phyloP scores from a whole-genome alignment of 148 eudicot genomes.

The Nepenthes gracilis region DNA sequence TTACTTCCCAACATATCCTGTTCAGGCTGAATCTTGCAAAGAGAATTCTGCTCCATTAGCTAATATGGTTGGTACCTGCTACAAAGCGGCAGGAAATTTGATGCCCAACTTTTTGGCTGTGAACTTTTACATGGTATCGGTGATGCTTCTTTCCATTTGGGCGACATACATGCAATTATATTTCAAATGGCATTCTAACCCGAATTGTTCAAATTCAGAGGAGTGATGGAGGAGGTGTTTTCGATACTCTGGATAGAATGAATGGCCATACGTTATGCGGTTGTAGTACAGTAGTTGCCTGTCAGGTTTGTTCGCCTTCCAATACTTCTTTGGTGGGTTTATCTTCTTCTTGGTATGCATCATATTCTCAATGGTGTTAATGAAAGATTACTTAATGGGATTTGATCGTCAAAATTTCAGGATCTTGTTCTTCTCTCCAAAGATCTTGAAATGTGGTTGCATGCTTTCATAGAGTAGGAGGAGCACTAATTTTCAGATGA shows the following conservation, averaged over 20 bases:
- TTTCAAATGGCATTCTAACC: conserved; percentile 9
- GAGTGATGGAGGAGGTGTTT: conserved; percentile 93
- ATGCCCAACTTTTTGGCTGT: conserved; percentile 93
- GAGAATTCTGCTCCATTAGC: conserved; percentile 76
- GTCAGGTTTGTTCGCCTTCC: conserved; percentile 61
- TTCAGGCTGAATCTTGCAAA: conserved; percentile 76
- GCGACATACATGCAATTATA: neutral
- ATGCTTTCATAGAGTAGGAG: too few relatives aligned
- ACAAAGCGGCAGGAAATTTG: conserved; percentile 57
- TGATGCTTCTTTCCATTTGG: neutral
- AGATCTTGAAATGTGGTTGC: too few relatives aligned
- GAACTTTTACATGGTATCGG: conserved; percentile 86
- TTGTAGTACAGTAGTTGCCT: conserved; percentile 63
- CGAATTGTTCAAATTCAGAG: conserved; percentile 43
- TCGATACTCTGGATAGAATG: conserved; percentile 69
- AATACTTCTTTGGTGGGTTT: conserved; percentile 1
- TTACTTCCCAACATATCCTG: conserved; percentile 74
- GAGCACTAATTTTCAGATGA: too few relatives aligned
- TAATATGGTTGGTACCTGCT: conserved; percentile 70
- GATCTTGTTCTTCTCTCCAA: too few relatives aligned
- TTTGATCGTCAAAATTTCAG: too few relatives aligned
- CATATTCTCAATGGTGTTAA: neutral
- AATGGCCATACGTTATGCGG: conserved; percentile 87
- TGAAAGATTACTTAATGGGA: too few relatives aligned
- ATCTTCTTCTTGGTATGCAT: conserved; percentile 5